Conservation (phyloP, 495 filamentous ascomycete species). For the Penicillium manginii region DNA sequence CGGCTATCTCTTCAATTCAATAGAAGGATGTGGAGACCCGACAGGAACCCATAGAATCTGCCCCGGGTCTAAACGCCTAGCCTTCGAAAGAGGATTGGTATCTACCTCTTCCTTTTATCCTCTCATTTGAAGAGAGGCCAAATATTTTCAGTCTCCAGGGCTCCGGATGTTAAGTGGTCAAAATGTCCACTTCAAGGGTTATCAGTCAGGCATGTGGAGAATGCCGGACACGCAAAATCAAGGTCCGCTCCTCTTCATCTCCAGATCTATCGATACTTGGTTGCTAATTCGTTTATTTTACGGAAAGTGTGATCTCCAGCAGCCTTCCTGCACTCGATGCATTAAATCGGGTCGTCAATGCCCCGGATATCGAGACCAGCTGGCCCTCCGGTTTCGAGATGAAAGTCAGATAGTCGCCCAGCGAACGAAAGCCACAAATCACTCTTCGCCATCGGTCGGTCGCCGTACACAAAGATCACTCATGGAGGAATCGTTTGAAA, state of each 20-base stretch:
- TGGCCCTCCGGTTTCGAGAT: background rate
- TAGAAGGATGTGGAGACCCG: background rate
- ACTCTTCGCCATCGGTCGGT: background rate
- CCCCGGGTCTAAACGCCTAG: background rate
- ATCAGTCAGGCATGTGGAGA: conserved; percentile 3
- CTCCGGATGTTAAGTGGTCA: background rate
- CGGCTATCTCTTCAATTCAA: background rate
- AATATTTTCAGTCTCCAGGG: background rate
- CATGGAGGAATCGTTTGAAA: conserved; percentile 8
- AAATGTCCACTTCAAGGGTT: background rate
- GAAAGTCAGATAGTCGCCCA: conserved; percentile 5
- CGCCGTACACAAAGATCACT: conserved; percentile 4
- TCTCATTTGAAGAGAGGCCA: background rate
- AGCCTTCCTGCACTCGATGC: conserved; percentile 2
- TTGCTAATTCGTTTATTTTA: background rate
- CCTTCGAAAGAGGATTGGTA: background rate
- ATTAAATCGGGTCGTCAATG: conserved; percentile 3
- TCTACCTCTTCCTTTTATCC: background rate
- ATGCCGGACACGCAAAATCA: conserved; percentile 4
- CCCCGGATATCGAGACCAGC: conserved; percentile 9
- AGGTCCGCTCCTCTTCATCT: background rate
- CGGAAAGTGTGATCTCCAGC: conserved; percentile 2
- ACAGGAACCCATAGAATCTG: background rate
- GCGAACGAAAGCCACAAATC: background rate
- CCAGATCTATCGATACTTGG: too few relatives aligned